Conservation (phyloP, 306 rosid species). For the Mucuna pruriens region DNA sequence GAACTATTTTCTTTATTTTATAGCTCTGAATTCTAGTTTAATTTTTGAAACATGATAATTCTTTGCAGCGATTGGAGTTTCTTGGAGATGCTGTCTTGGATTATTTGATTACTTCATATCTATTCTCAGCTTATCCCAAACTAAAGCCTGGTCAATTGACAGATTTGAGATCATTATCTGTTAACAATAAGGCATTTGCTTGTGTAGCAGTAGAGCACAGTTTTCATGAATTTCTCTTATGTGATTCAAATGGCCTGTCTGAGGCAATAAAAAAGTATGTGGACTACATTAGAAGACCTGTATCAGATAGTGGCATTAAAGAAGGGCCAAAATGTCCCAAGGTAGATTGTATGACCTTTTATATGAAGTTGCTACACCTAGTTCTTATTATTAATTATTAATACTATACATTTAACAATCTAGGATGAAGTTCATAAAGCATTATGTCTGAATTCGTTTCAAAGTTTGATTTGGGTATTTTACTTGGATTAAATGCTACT, state of each 20-base stretch:
- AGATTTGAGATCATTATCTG: constrained; percentile 84
- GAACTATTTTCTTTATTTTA: constrained; percentile 29
- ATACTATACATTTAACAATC: constrained; percentile 12
- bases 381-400: neutral
- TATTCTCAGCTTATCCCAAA: constrained; percentile 86
- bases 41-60: constrained; percentile 36
- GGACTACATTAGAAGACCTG: constrained; percentile 46
- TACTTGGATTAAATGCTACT: neutral
- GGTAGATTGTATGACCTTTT: constrained; percentile 54
- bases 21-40: constrained; percentile 8
- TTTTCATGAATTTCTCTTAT: constrained; percentile 69
- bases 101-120: constrained; percentile 87
- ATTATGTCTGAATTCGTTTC: constrained; percentile 25
- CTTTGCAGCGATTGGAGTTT: constrained; percentile 88
- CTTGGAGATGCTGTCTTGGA: constrained; percentile 98
- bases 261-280: constrained; percentile 66
- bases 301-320: constrained; percentile 28
- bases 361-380: constrained; percentile 8
- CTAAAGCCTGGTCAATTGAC: constrained; percentile 96
- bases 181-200: constrained; percentile 89
- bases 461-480: constrained; percentile 24
- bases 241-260: constrained; percentile 63
- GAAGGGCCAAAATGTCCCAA: constrained; percentile 81
- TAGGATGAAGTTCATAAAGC: constrained; percentile 5
- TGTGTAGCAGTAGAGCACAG: constrained; percentile 70